Evolutionary conservation across 2,329 filamentous ascomycete species (phyloP), one percentile per base, ranked within the genome.

Genomic region (Falciphora oryzae): DNA sequence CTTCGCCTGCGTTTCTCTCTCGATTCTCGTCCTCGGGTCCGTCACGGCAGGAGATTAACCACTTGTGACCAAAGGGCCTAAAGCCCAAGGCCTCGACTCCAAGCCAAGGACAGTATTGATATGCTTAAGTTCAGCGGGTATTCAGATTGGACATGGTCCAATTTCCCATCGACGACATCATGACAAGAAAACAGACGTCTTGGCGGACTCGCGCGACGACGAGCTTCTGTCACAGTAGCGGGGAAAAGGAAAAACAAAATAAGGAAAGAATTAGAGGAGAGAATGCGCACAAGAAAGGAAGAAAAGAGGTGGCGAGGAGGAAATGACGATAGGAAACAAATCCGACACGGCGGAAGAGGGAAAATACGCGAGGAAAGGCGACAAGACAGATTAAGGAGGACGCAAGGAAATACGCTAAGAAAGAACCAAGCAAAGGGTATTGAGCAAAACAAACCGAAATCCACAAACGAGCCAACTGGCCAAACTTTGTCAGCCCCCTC

Each of bases 71-170:
- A 58, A 16, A 25, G 57, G 57, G 29, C 13, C 13, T 4, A 16
- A 7, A 22, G 57, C 8, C 56, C 27, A 58, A 28, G 57, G 22
- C 22, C 22, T 58, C 5, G 27, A 58, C 27, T 28, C 11, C 8
- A 58, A 10, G 4, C 57, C 27, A 28, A 31, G 27, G 14, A 27
- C n/a, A 18, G 4, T 18, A 29, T 28, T 27, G 57, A 58, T 58
- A 58, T 58, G 57, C 57, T 58, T 58, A 58, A 58, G 57, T 58
- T 58, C 57, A 58, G 27, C 57, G 57, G 57, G 57, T 5, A 58
- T 18, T 28, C n/a, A 58, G 44, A 25, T 53, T 53, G 44, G 44
- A 53, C 44, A 53, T n/a, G 18, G 44, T 53, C 44, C 44, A 53
- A 53, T 53, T 53, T 53, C 22, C 44, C 44, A 53, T n/a, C 7